Conservation (phyloP, 495 filamentous ascomycete genomes). For the Talaromyces wortmannii region DNA sequence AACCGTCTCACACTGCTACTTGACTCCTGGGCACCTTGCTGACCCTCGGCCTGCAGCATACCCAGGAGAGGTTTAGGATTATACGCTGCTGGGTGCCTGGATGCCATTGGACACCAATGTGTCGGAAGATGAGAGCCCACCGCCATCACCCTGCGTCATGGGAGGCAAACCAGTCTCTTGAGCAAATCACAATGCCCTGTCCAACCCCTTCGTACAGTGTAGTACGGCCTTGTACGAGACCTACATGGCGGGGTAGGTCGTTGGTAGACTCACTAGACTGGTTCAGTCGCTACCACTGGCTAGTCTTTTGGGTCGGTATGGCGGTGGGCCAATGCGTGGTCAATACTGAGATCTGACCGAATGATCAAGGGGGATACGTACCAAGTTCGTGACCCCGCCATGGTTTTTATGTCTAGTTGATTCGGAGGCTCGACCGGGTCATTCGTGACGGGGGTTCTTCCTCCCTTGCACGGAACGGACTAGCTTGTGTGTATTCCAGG, state of each 20-base stretch:
- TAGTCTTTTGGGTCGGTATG: neutral
- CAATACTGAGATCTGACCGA: neutral
- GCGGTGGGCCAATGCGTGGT: neutral
- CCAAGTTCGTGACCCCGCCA: neutral
- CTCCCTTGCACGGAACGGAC: too few relatives aligned
- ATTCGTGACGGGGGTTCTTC: neutral
- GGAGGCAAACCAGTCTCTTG: too few relatives aligned
- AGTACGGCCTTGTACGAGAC: neutral
- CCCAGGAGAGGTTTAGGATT: too few relatives aligned
- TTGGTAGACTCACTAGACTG: neutral
- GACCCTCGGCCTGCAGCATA: too few relatives aligned
- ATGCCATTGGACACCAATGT: neutral
- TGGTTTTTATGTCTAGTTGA: neutral
- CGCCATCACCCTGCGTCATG: neutral
- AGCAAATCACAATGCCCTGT: neutral
- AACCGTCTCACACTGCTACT: too few relatives aligned
- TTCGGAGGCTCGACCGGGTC: neutral
- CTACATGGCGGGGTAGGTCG: neutral
- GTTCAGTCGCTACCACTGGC: too few relatives aligned
- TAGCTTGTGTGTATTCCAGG: neutral
- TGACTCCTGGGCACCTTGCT: too few relatives aligned
- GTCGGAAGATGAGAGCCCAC: neutral
- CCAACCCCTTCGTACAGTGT: neutral
- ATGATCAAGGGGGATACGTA: too few relatives aligned
- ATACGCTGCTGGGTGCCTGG: neutral